Base-by-base conservation (phyloP, 306 rosid species). In the Alnus rubra region DNA sequence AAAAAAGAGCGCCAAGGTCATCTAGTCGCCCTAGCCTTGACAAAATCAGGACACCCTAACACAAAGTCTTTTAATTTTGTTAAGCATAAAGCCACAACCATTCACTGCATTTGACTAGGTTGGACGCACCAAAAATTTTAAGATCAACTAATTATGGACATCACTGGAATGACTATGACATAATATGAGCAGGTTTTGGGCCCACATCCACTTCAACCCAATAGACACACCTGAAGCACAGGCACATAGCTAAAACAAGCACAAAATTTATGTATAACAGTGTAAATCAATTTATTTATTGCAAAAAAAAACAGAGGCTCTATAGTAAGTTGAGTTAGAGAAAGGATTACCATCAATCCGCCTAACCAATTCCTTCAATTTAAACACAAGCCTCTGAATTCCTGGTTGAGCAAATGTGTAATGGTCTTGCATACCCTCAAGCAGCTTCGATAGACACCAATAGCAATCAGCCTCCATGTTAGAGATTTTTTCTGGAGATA, bases 361-460 rank as follows among this genome's bases (percentile, higher is more conserved):
- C 79, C 93, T 82, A 86, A 94, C 97, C 88, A 92, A 76, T 85
- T 94, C 98, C 87, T 94, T 94, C 84, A 94, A 83, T 84, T 87
- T 94, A 87, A 90, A 94, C 71, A 94, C 97, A 76, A 92, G 98
- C 86, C 97, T 92, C 83, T 92, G 98, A 33, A 33, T 33, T 84
- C 98, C 98, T 3, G 98, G 98, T 81, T 94, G 98, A 45, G 98
- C 98, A 86, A 92, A 92, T 30, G 98, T 92, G 80, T 92, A 94
- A 84, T 94, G 98, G 82, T 92, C 98, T 92, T 94, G 97, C 98
- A 94, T 94, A 71, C 98, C 98, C 69, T 94, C 97, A 74, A 94
- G 94, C 82, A 94, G 88, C 82, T 90, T 94, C 33, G 98, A 90
- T 76, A 92, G 82, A 83, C 98, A 94, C 98, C 98, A 94, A 84